Conservation (phyloP, 331 rosid genomes). For the Quercus tomentella region DNA sequence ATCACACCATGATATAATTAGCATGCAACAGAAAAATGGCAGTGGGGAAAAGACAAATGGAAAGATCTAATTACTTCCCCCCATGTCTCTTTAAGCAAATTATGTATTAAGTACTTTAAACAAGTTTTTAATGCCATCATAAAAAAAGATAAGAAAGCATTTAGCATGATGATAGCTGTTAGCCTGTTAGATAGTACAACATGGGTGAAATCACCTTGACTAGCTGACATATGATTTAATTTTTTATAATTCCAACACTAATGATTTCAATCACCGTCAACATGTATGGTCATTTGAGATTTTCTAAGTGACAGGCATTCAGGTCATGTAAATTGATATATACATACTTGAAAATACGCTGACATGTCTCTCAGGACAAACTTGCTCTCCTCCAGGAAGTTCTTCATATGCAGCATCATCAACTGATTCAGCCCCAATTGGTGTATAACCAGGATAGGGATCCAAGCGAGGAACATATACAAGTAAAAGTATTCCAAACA, state of each 20-base stretch:
- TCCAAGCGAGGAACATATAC: slow-evolving; percentile 73
- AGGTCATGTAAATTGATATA: slow-evolving; percentile 15
- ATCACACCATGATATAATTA: slow-evolving; percentile 2
- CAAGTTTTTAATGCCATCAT: not conserved
- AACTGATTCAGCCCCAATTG: slow-evolving; percentile 50
- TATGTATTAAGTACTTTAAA: not conserved
- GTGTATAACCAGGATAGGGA: slow-evolving; percentile 79
- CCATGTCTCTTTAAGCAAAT: not conserved
- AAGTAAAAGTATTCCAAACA: slow-evolving; percentile 77
- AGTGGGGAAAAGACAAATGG: not conserved
- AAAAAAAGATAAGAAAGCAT: not conserved
- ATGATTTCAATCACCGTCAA: slow-evolving; percentile 2
- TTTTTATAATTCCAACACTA: not conserved
- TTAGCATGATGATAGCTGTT: not conserved
- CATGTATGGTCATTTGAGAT: not conserved
- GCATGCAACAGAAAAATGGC: not conserved
- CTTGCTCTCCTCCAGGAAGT: slow-evolving; percentile 79
- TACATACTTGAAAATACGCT: slow-evolving; percentile 72
- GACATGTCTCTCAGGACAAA: slow-evolving; percentile 75
- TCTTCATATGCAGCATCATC: slow-evolving; percentile 72
- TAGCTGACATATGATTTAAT: not conserved
- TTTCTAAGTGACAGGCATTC: not conserved
- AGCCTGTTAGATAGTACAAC: not conserved
- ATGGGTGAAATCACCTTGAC: not conserved
- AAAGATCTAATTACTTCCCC: not conserved